Base-by-base conservation (phyloP, 2,329 filamentous ascomycete species). In the Colletotrichum coccodes region DNA sequence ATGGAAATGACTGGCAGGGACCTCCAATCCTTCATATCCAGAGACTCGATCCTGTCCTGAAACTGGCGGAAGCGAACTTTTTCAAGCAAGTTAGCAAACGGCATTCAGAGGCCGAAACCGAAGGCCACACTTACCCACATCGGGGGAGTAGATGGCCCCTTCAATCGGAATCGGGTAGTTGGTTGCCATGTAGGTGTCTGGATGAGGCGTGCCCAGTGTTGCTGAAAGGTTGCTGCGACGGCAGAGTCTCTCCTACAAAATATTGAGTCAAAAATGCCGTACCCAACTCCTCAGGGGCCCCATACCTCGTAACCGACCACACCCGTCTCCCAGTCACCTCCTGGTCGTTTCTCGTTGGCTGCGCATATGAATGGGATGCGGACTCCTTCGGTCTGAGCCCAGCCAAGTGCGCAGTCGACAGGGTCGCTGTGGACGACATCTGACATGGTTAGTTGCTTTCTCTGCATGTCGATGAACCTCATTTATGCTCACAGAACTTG, bases 251-350 rank as follows among this genome's bases (percentile, higher is more conserved):
- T 94, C 92, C 80, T 92, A 54, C 38, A 40, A 26, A 5, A 34
- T 34, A 40, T n/a, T 12, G 14, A 38, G 56, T 68, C 49, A 68
- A 42, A 46, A 6, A 21, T 28, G 18, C 46, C 12, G 32, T 28
- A 53, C 1, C 18, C 30, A 38, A 14, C 12, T 4, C 18, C 18
- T 6, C 32, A 49, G 16, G 7, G n/a, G 40, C 28, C 21, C 26
- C 54, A 57, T 68, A 71, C 70, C 66, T 84, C 82, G 69, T 83
- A 83, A 38, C 82, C 81, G 3, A 80, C 77, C 14, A 81, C 84
- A 70, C 85, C 85, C 7, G 86, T 91, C 73, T 94, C 92, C 92
- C 92, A 95, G 76, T 94, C 92, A n/a, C 92, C 92, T 11, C 92
- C 92, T 0, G 92, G 86, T 42, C 91, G 85, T 75, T 91, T 92